These are phyloP conservation scores for Escovopsis weberi DNA, from an alignment of 2,329 filamentous ascomycete genomes.

Conservation along the genomic window DNA sequence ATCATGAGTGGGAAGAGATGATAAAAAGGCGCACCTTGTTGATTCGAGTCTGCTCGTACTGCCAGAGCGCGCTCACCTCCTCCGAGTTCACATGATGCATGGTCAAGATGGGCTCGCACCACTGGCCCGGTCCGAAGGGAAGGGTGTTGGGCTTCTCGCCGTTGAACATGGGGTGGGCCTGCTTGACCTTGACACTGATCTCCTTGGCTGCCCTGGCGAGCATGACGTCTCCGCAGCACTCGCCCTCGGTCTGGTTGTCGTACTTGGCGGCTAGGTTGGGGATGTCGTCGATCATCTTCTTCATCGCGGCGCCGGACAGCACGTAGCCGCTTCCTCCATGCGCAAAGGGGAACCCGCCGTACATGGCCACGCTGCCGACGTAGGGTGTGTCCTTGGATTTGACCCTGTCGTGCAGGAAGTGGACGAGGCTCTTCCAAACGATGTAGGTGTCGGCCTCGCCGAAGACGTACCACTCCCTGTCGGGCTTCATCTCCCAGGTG, in stretches of 20 bases:
- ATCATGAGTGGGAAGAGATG: not conserved
- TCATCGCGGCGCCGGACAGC: constrained; percentile 37
- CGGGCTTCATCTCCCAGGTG: constrained; percentile 37
- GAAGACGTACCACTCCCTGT: constrained; percentile 44
- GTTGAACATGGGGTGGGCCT: constrained; percentile 39
- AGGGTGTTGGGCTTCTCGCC: constrained; percentile 38
- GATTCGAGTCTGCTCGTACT: constrained; percentile 35
- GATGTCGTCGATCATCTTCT: constrained; percentile 29
- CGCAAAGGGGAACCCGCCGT: constrained; percentile 32
- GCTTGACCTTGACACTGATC: constrained; percentile 25
- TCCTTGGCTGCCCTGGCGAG: constrained; percentile 34
- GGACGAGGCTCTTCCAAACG: constrained; percentile 37
- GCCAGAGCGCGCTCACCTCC: constrained; percentile 37
- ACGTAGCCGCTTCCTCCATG: constrained; percentile 45
- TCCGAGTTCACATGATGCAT: constrained; percentile 41
- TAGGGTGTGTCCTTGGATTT: constrained; percentile 31
- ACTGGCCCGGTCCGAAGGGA: constrained; percentile 32
- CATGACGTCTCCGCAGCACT: constrained; percentile 39
- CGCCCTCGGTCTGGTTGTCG: constrained; percentile 27
- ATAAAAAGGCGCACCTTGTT: constrained; percentile 20
- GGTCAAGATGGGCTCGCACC: constrained; percentile 43
- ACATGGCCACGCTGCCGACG: constrained; percentile 35
- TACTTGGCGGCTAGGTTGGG: constrained; percentile 30
- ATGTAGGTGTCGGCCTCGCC: constrained; percentile 45
- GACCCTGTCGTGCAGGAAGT: constrained; percentile 30